These are phyloP conservation scores for Aspergillus homomorphus DNA, from an alignment of 495 filamentous ascomycete species.

Conservation along the genomic window DNA sequence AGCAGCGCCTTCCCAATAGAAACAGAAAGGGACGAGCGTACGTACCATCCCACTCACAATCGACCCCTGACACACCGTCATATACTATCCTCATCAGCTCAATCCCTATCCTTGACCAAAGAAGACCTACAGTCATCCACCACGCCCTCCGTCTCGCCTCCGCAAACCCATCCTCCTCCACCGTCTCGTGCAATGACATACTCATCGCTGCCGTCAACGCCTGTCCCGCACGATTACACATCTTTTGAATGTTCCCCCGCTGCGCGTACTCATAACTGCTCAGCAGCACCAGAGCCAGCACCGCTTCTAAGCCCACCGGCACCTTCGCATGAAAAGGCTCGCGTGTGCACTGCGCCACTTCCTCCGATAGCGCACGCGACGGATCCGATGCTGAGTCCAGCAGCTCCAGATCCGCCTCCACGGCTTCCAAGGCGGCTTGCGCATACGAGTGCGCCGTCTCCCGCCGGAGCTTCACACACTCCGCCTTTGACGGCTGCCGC, in stretches of 20 bases:
- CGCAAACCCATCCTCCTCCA: slow-evolving; percentile 37
- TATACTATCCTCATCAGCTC: slow-evolving; percentile 11
- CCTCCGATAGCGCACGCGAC: not conserved
- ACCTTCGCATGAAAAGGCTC: slow-evolving; percentile 42
- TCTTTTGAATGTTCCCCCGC: slow-evolving; percentile 48
- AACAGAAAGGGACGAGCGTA: not conserved
- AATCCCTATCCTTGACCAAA: not conserved
- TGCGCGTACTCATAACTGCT: slow-evolving; percentile 53
- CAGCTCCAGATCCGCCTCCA: slow-evolving; percentile 45
- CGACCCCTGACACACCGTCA: slow-evolving; percentile 40
- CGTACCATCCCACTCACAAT: slow-evolving; percentile 47
- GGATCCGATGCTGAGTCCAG: slow-evolving; percentile 20
- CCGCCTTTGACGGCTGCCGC: slow-evolving; percentile 28
- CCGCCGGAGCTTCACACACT: slow-evolving; percentile 39
- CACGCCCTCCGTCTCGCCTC: slow-evolving; percentile 46
- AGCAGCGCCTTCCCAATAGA: slow-evolving; percentile 6
- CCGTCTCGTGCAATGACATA: slow-evolving; percentile 36
- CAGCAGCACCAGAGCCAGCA: slow-evolving; percentile 46
- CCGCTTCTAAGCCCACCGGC: slow-evolving; percentile 41
- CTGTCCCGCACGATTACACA: slow-evolving; percentile 47
- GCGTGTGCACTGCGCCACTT: slow-evolving; percentile 25
- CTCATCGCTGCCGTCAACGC: slow-evolving; percentile 43
- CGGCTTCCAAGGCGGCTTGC: slow-evolving; percentile 40
- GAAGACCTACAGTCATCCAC: slow-evolving; percentile 49
- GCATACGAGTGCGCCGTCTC: slow-evolving; percentile 46